A percentile compares a stretch with the other conserved stretches of the same genome.
Conservation (phyloP, 2,329 filamentous ascomycete genomes). For the Penicillium vulpinum region DNA sequence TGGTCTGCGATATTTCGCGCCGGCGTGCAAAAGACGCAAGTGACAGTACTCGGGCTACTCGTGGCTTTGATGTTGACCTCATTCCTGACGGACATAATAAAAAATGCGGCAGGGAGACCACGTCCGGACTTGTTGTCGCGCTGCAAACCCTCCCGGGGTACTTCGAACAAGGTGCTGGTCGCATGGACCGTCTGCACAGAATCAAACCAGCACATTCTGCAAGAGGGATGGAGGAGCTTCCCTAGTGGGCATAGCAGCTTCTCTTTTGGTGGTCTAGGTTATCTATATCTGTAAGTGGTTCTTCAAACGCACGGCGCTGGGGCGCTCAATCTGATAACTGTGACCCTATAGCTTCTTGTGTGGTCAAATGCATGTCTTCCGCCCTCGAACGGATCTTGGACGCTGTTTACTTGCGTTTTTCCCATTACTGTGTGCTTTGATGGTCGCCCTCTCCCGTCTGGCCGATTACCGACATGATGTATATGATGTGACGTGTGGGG, state of each 20-base stretch:
- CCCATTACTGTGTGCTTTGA: constrained; percentile 57
- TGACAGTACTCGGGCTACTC: constrained; percentile 76
- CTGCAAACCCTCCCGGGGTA: constrained; percentile 69
- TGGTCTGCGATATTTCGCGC: constrained; percentile 66
- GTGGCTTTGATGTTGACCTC: constrained; percentile 74
- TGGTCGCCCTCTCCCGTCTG: constrained; percentile 63
- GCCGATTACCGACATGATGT: constrained; percentile 67
- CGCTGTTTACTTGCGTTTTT: constrained; percentile 56
- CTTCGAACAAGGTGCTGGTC: constrained; percentile 56
- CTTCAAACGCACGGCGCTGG: neutral
- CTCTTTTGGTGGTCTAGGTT: constrained; percentile 62
- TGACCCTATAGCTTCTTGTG: constrained; percentile 41
- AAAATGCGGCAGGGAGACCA: constrained; percentile 81
- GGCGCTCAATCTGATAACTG: neutral
- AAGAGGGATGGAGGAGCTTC: constrained; percentile 67
- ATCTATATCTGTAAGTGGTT: constrained; percentile 50
- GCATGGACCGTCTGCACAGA: constrained; percentile 48
- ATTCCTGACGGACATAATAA: constrained; percentile 86
- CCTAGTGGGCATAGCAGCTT: constrained; percentile 65
- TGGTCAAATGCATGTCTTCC: constrained; percentile 60
- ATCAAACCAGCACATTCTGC: constrained; percentile 56
- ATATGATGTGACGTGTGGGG: constrained; percentile 61
- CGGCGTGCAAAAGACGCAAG: constrained; percentile 76
- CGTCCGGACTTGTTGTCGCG: constrained; percentile 86
- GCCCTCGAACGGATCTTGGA: constrained; percentile 58